Conservation (phyloP, 768 basidiomycete species). For the Gautieria morchelliformis region DNA sequence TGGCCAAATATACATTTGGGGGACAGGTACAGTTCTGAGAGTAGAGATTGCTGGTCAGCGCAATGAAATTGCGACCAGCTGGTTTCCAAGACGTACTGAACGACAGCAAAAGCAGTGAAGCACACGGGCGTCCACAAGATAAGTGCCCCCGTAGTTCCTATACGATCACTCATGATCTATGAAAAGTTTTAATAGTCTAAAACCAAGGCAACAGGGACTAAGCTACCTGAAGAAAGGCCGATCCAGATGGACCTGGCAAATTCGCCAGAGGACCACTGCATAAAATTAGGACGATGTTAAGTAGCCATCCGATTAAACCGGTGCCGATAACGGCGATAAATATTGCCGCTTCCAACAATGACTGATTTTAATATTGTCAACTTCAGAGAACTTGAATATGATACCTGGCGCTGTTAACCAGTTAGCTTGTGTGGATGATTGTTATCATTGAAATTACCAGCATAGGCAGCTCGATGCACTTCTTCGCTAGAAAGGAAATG, state of each 20-base stretch:
- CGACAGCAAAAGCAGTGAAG: constrained; percentile 80
- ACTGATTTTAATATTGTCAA: neutral
- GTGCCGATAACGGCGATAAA: constrained; percentile 70
- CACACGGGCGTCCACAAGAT: constrained; percentile 78
- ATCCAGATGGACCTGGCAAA: constrained; percentile 61
- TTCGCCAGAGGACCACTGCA: constrained; percentile 67
- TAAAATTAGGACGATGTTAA: constrained; percentile 80
- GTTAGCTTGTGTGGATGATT: neutral
- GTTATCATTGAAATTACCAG: constrained; percentile 31
- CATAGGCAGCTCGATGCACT: constrained; percentile 70
- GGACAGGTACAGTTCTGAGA: neutral
- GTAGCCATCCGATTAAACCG: constrained; percentile 71
- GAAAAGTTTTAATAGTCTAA: neutral
- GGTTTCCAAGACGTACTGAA: constrained; percentile 38
- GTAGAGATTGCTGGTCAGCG: too few relatives aligned
- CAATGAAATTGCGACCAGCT: too few relatives aligned
- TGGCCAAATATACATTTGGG: neutral
- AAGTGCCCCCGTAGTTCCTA: constrained; percentile 68
- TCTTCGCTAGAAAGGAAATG: constrained; percentile 45
- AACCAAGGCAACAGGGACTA: neutral
- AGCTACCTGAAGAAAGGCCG: constrained; percentile 57
- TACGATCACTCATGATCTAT: constrained; percentile 65
- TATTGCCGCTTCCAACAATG: constrained; percentile 31
- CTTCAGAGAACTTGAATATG: too few relatives aligned
- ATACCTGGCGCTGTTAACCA: constrained; percentile 1